A percentile compares a stretch with the other conserved stretches of the same genome.
Conservation (phyloP, 345 rosid genomes). For the Luvunga scandens region DNA sequence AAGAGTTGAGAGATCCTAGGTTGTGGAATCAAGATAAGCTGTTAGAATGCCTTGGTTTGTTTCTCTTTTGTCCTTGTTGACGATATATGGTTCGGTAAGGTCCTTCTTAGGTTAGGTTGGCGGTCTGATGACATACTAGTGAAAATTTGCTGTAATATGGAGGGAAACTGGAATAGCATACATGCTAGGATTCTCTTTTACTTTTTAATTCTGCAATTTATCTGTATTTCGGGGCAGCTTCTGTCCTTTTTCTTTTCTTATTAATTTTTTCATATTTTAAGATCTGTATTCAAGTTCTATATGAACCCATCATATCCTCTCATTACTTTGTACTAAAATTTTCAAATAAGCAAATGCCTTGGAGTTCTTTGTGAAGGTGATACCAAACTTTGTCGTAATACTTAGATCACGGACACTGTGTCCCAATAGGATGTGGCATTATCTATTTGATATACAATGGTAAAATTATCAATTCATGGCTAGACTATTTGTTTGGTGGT, state of each 20-base stretch:
- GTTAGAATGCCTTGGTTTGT: background rate
- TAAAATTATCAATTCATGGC: too few species aligned
- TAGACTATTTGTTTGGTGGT: background rate
- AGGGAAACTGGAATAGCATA: background rate
- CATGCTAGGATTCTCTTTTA: background rate
- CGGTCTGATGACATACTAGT: background rate
- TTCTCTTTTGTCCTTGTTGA: background rate
- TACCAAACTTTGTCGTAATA: background rate
- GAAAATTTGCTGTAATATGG: background rate
- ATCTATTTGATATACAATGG: too few species aligned
- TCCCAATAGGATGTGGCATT: background rate
- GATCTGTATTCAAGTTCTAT: background rate
- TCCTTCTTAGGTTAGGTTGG: background rate
- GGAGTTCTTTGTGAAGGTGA: background rate
- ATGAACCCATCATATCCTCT: background rate
- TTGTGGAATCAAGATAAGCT: constrained; percentile 6
- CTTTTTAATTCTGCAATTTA: constrained; percentile 5
- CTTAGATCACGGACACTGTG: background rate
- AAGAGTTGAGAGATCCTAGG: constrained; percentile 32
- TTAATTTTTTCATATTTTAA: background rate
- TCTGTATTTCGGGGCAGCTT: background rate
- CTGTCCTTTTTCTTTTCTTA: background rate
- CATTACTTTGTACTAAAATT: background rate
- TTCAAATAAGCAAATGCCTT: background rate
- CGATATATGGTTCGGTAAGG: background rate